Evolutionary conservation across 768 basidiomycete species (phyloP), one percentile per base, ranked within the genome.

Genomic region (Pleurotus tuoliensis): DNA sequence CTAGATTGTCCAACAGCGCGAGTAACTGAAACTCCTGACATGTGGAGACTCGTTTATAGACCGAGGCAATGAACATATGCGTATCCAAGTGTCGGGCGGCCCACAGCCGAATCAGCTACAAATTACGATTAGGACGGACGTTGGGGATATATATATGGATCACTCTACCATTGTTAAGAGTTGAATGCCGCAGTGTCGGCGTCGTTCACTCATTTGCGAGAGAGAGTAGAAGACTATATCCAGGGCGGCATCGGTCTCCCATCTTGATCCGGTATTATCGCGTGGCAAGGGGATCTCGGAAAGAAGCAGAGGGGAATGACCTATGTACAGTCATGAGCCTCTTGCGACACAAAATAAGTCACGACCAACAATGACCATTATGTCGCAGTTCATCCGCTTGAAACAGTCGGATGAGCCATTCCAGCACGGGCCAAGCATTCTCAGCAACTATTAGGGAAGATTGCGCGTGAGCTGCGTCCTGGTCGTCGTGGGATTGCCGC

Each of bases 381-480:
- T 50, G 46, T n/a, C 45, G 16, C 44, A 51, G 55, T 59, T 90
- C 83, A 58, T 91, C 88, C 60, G 78, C 80, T 64, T 92, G 88
- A 60, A 90, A 89, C 16, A 91, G 61, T 18, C 70, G 65, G 9
- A 92, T 54, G 0, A 91, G 61, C 86, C 87, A 91, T 18, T 83
- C 80, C n/a, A 92, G 75, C 41, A 86, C 65, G 27, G 81, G 77
- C 90, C 90, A 92, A 4, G 88, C 83, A 58, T 84, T 73, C 47
- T 81, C 76, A 20, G 81, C 82, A 20, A 91, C 78, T 9, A 77
- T 64, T n/a, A 62, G 58, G 38, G 52, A 53, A 3, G 22, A 45
- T 20, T 41, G 47, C 16, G 22, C 34, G 4, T 54, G 15, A 30
- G 63, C 67, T 52, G 64, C 63, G 54, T 64, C 63, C n/a, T 72